These are phyloP conservation scores for Phytophthora palmivora DNA, from an alignment of 352 stramenopile genomes.

Conservation along the genomic window DNA sequence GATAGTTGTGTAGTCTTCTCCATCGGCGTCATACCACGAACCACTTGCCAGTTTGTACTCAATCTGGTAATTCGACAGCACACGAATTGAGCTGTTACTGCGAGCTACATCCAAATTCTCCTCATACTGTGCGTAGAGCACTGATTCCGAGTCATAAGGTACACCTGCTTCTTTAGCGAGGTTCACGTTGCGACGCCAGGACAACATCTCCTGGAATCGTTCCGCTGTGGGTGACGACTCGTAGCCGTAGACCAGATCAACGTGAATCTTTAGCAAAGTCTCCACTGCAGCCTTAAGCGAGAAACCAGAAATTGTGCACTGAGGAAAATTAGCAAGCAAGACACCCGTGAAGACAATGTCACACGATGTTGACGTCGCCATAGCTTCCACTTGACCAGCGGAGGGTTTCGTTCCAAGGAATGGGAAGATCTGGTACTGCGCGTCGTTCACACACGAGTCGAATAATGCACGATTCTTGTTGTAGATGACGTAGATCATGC, in stretches of 20 bases:
- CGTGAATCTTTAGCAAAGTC: slow-evolving; percentile 64
- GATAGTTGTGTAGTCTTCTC: slow-evolving; percentile 22
- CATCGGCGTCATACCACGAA: slow-evolving; percentile 36
- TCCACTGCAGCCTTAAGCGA: slow-evolving; percentile 60
- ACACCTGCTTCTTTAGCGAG: slow-evolving; percentile 48
- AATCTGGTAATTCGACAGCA: slow-evolving; percentile 41
- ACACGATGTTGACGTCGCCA: slow-evolving; percentile 48
- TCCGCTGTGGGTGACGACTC: slow-evolving; percentile 34
- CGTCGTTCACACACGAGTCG: slow-evolving; percentile 52
- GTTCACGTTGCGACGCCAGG: slow-evolving; percentile 58
- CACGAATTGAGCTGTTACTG: slow-evolving; percentile 36
- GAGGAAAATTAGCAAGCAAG: slow-evolving; percentile 44
- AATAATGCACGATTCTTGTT: slow-evolving; percentile 62
- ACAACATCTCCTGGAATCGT: slow-evolving; percentile 53
- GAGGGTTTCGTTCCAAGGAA: slow-evolving; percentile 55
- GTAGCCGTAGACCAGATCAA: slow-evolving; percentile 38
- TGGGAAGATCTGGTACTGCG: slow-evolving; percentile 70
- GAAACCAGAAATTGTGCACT: slow-evolving; percentile 61
- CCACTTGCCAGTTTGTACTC: slow-evolving; percentile 43
- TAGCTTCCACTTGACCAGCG: slow-evolving; percentile 41
- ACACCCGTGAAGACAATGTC: slow-evolving; percentile 59
- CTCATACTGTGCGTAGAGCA: slow-evolving; percentile 53
- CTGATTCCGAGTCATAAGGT: slow-evolving; percentile 53
- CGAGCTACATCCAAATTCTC: slow-evolving; percentile 44
- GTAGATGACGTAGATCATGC: slow-evolving; percentile 56